Evolutionary conservation across 805 yeast species (phyloP).

Genomic region (Lipomyces orientalis): DNA sequence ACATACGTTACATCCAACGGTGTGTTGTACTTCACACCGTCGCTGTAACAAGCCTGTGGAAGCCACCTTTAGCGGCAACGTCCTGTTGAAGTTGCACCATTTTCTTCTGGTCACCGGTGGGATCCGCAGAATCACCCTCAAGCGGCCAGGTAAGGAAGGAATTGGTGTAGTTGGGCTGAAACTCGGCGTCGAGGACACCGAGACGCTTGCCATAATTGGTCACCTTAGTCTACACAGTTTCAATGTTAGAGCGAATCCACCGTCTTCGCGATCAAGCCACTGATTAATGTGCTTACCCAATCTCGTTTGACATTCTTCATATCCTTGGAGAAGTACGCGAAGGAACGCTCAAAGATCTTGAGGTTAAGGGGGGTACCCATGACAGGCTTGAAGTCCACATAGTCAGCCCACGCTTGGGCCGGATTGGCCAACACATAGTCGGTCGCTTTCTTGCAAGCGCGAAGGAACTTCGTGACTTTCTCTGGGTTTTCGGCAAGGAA

Average conservation of each 20-base stretch:
- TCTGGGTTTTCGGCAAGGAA: slow-evolving; percentile 56
- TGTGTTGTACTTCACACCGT: background rate
- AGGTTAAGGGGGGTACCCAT: slow-evolving; percentile 51
- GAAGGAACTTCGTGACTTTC: slow-evolving; percentile 53
- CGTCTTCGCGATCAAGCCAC: background rate
- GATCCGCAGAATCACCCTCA: slow-evolving; percentile 56
- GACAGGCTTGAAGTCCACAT: slow-evolving; percentile 55
- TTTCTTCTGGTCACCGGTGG: slow-evolving; percentile 54
- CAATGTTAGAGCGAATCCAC: background rate
- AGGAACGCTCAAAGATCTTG: slow-evolving; percentile 59
- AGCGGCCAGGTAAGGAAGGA: slow-evolving; percentile 58
- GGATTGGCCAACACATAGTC: slow-evolving; percentile 55
- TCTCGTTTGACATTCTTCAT: slow-evolving; percentile 61
- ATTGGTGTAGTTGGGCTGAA: slow-evolving; percentile 57
- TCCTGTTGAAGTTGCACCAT: slow-evolving; percentile 44
- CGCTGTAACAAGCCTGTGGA: slow-evolving; percentile 5
- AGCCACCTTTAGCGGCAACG: slow-evolving; percentile 17
- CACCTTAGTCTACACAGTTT: slow-evolving; percentile 48
- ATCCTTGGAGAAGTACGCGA: slow-evolving; percentile 60
- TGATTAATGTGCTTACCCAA: slow-evolving; percentile 46
- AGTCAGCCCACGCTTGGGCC: slow-evolving; percentile 54
- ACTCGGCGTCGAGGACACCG: slow-evolving; percentile 57
- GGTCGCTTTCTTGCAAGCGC: slow-evolving; percentile 58
- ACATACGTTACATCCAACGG: background rate
- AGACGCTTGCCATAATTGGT: slow-evolving; percentile 61